phyloP scores from a whole-genome alignment of 2,329 filamentous ascomycete species.

The Parastagonospora nodorum region DNA sequence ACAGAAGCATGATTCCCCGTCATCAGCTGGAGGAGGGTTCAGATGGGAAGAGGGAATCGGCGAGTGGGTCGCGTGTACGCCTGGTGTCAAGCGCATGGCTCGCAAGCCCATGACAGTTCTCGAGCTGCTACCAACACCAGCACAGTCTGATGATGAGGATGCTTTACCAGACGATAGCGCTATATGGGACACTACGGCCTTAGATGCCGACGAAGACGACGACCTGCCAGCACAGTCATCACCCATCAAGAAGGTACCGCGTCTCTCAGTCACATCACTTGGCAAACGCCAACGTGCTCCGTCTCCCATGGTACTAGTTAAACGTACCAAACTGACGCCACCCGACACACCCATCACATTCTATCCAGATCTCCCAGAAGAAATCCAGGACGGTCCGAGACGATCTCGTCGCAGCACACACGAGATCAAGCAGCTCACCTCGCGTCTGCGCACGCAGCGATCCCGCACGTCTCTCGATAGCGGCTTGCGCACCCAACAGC shows the following conservation, averaged over 20 bases:
- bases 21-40: slow-evolving; percentile 35
- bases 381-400: slow-evolving; percentile 6
- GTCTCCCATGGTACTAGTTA: slow-evolving; percentile 32
- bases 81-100: slow-evolving; percentile 22
- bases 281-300: slow-evolving; percentile 32
- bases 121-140: slow-evolving; percentile 34
- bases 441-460: slow-evolving; percentile 14
- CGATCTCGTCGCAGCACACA: slow-evolving; percentile 14
- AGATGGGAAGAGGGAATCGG: slow-evolving; percentile 53
- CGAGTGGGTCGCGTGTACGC: slow-evolving; percentile 53
- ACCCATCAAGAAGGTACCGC: slow-evolving; percentile 24
- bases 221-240: slow-evolving; percentile 25
- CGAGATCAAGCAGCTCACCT: slow-evolving; percentile 9
- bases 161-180: slow-evolving; percentile 1
- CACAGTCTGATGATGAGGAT: slow-evolving; percentile 26
- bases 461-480: slow-evolving; percentile 14
- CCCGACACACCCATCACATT: slow-evolving; percentile 17
- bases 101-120: slow-evolving; percentile 26
- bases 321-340: slow-evolving; percentile 22
- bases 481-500: slow-evolving; percentile 20
- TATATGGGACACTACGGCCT: slow-evolving; percentile 13
- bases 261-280: slow-evolving; percentile 12
- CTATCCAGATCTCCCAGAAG: slow-evolving; percentile 21
- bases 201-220: slow-evolving; percentile 22
- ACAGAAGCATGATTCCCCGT: slow-evolving; percentile 33